phyloP scores from a whole-genome alignment of 768 basidiomycete genomes.

The Porphyrellus cyaneotinctus region DNA sequence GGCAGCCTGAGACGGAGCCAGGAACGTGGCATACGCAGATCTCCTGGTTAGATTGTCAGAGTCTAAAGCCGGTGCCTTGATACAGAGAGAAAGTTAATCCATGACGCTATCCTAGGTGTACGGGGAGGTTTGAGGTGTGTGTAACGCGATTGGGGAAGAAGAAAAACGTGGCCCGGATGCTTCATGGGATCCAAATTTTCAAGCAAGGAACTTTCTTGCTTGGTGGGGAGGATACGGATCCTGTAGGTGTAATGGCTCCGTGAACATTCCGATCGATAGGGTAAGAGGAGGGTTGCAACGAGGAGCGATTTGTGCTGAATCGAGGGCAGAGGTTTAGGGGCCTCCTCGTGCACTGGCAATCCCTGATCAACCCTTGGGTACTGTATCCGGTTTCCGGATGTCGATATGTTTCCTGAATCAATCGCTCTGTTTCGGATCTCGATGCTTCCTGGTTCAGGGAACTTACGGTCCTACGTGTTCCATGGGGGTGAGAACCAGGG shows the following conservation, averaged over 20 bases:
- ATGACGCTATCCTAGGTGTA: constrained; percentile 3
- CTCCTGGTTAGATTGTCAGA: constrained; percentile 8
- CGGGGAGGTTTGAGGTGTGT: background rate
- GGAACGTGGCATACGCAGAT: constrained; percentile 7
- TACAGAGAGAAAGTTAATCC: constrained; percentile 2
- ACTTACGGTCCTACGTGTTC: background rate
- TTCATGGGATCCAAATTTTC: constrained; percentile 1
- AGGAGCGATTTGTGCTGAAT: too few relatives aligned
- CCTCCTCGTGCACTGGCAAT: background rate
- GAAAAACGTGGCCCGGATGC: background rate
- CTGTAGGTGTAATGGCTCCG: background rate
- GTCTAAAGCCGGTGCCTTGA: constrained; percentile 4
- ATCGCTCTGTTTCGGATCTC: background rate
- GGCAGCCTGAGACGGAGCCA: background rate
- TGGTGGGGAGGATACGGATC: background rate
- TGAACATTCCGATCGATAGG: background rate
- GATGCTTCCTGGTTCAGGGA: constrained; percentile 1
- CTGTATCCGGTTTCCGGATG: constrained; percentile 5
- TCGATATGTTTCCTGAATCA: constrained; percentile 3
- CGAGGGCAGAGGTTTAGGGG: too few relatives aligned
- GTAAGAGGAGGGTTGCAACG: background rate
- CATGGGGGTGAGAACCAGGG: constrained; percentile 5
- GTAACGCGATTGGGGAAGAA: background rate
- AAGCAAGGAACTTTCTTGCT: background rate
- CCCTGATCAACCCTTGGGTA: constrained; percentile 20